A percentile compares a stretch with the other conserved stretches of the same genome.
Conservation (phyloP, 139 green algal species). For the Eudorina sp. region DNA sequence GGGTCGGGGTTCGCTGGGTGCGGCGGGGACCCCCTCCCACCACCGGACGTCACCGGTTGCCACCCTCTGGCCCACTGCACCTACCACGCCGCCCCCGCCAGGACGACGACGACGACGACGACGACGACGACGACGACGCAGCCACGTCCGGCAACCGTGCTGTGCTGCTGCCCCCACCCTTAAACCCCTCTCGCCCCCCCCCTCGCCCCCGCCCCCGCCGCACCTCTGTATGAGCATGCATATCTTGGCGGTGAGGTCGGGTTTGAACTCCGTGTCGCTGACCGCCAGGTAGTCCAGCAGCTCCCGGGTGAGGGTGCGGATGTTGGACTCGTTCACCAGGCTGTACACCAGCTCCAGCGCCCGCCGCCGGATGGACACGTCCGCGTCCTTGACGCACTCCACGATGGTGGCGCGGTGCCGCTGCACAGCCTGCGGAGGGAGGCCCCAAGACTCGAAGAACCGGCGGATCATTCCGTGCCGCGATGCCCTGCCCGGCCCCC, state of each 20-base stretch:
- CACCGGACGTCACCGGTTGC: too few relatives aligned
- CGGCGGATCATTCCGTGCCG: background rate
- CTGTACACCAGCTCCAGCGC: conserved; percentile 96
- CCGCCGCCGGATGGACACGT: conserved; percentile 84
- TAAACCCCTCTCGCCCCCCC: too few relatives aligned
- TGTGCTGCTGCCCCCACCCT: too few relatives aligned
- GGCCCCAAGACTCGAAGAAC: too few relatives aligned
- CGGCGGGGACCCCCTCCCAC: too few relatives aligned
- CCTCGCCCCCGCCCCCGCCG: background rate
- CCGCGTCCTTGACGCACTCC: conserved; percentile 95
- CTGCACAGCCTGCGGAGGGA: conserved; percentile 93
- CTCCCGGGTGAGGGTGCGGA: conserved; percentile 80
- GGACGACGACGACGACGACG: too few relatives aligned
- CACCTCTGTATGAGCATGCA: conserved; percentile 89
- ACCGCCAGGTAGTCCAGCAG: conserved; percentile 96
- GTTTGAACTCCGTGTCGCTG: conserved; percentile 95
- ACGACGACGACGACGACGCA: too few relatives aligned
- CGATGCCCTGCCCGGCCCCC: too few relatives aligned
- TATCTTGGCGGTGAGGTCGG: conserved; percentile 94
- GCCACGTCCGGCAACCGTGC: too few relatives aligned
- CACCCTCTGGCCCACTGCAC: too few relatives aligned
- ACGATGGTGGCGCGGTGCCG: conserved; percentile 96
- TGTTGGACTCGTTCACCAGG: conserved; percentile 71
- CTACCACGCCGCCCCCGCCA: too few relatives aligned
- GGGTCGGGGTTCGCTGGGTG: too few relatives aligned